Evolutionary conservation across 306 rosid species (phyloP).

Genomic region (Quercus variabilis): DNA sequence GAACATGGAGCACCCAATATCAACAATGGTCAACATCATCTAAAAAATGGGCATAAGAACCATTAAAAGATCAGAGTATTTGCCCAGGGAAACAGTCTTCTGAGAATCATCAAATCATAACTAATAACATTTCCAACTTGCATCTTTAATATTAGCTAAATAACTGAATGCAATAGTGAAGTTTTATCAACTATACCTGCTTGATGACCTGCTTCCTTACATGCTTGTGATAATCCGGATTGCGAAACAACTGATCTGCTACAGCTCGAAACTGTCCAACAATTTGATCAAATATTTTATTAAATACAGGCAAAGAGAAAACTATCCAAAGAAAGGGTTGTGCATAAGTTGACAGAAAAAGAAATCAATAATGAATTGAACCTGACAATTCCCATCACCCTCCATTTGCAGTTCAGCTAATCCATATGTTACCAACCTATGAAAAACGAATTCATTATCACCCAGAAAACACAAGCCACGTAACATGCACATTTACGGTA

Average conservation of each 20-base stretch:
- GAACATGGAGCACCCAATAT: neutral
- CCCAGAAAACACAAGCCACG: constrained; percentile 12
- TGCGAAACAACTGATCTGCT: constrained; percentile 90
- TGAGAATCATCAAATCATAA: neutral
- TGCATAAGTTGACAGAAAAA: constrained; percentile 10
- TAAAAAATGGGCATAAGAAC: neutral
- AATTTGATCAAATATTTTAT: constrained; percentile 17
- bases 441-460: constrained; percentile 16
- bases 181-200: constrained; percentile 56
- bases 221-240: constrained; percentile 87
- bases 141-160: neutral
- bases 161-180: constrained; percentile 16
- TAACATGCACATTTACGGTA: neutral
- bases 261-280: constrained; percentile 87
- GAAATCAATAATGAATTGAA: constrained; percentile 23
- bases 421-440: constrained; percentile 79
- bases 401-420: constrained; percentile 87
- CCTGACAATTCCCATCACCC: constrained; percentile 99
- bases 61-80: neutral
- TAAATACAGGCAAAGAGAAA: constrained; percentile 15
- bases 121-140: neutral
- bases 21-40: neutral
- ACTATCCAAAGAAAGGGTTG: neutral
- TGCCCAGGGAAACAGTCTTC: neutral
- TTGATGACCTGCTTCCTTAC: constrained; percentile 84